Evolutionary conservation across 2,329 filamentous ascomycete genomes (phyloP).

Genomic region (Sordariomycetes sp.): DNA sequence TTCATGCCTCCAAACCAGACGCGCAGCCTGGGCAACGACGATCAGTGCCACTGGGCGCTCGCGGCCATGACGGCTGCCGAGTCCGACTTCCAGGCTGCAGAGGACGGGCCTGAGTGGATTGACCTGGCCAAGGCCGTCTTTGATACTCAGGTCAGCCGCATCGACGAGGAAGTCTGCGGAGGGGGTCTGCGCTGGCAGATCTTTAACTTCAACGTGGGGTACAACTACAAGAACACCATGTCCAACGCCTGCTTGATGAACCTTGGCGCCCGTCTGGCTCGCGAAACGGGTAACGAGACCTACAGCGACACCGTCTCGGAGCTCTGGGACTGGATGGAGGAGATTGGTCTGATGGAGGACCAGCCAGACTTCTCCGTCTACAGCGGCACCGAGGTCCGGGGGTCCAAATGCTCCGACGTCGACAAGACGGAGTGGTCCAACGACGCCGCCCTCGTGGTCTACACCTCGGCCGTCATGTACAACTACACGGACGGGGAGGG

Average conservation of each 20-base stretch:
- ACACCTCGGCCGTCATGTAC: slow-evolving; percentile 1
- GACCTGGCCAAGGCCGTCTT: slow-evolving; percentile 65
- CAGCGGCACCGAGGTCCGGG: too few species aligned
- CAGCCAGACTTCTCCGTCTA: too few species aligned
- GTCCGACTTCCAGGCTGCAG: slow-evolving; percentile 55
- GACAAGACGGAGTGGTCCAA: not conserved
- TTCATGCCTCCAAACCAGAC: slow-evolving; percentile 53
- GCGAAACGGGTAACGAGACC: slow-evolving; percentile 70
- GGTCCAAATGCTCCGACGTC: too few species aligned
- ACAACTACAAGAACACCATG: slow-evolving; percentile 54
- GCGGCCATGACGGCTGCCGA: slow-evolving; percentile 65
- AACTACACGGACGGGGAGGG: not conserved
- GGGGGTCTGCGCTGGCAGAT: slow-evolving; percentile 75
- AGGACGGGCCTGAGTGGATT: slow-evolving; percentile 57
- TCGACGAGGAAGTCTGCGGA: slow-evolving; percentile 50
- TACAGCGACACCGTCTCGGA: slow-evolving; percentile 69
- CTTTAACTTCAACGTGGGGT: slow-evolving; percentile 60
- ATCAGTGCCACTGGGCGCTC: slow-evolving; percentile 69
- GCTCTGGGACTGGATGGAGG: slow-evolving; percentile 56
- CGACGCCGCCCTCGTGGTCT: not conserved
- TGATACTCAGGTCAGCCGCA: slow-evolving; percentile 58
- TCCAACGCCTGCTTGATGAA: slow-evolving; percentile 65
- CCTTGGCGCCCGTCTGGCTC: slow-evolving; percentile 59
- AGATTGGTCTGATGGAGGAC: slow-evolving; percentile 46
- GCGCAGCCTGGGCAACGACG: slow-evolving; percentile 49